Evolutionary conservation across 176 grass and related monocot species (phyloP).

Genomic region (Themeda triandra): DNA sequence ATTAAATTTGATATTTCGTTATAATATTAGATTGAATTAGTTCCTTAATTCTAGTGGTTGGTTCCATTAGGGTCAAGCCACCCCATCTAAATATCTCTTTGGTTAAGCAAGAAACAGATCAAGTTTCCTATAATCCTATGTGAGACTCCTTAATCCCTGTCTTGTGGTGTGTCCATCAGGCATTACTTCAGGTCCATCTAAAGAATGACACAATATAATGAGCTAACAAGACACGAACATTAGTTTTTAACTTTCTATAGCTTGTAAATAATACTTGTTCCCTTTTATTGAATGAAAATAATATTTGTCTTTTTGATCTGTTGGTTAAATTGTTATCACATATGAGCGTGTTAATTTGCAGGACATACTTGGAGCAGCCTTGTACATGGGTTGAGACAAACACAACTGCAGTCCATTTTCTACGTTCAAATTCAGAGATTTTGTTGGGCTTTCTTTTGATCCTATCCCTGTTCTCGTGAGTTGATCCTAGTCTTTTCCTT

Average conservation of each 20-base stretch:
- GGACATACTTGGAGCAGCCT: slow-evolving; percentile 86
- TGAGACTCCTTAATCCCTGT: not conserved
- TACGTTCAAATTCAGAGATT: slow-evolving; percentile 88
- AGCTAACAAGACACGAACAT: slow-evolving; percentile 6
- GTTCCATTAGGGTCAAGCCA: not conserved
- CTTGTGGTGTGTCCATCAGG: not conserved
- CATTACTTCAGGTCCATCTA: not conserved
- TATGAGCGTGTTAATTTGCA: slow-evolving; percentile 35
- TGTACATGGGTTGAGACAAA: slow-evolving; percentile 84
- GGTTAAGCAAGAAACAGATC: not conserved
- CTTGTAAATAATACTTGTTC: not conserved
- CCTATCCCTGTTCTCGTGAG: slow-evolving; percentile 90
- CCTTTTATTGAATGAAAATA: not conserved
- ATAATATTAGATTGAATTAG: not conserved
- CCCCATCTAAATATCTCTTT: not conserved
- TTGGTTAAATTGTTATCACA: slow-evolving; percentile 28
- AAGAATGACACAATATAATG: not conserved
- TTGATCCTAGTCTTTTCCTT: slow-evolving; percentile 31
- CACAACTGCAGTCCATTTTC: slow-evolving; percentile 57
- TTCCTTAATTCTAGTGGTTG: not conserved
- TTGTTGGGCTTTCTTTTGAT: slow-evolving; percentile 81
- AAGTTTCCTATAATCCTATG: not conserved
- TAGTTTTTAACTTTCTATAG: not conserved
- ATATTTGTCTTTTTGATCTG: slow-evolving; percentile 10
- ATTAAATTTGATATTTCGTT: not conserved